Evolutionary conservation across 306 rosid species (phyloP), one percentile per base, ranked within the genome.

Genomic region (Begonia loranthoides): DNA sequence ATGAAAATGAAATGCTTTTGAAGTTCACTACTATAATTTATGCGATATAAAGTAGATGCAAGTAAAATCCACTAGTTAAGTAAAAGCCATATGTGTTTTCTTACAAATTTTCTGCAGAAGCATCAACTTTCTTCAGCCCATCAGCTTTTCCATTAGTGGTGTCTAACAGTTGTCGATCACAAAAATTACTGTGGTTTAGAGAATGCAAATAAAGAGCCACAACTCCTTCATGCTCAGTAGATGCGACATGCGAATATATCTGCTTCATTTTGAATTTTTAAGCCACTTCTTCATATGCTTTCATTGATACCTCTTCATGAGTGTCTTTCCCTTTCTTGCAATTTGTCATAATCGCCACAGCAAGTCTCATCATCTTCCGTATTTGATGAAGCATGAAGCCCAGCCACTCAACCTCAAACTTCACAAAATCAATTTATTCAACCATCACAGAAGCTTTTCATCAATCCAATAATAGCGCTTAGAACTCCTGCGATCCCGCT

Each of bases 321-420:
- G 65, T 84, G 52, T 78, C 95, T 65, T 81, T 83, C 97, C 97
- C 85, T 66, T 89, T 89, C 56, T 85, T 69, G 72, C 79, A 73
- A 41, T 80, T 78, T 66, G 94, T 71, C 87, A 82, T 79, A 59
- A 85, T 70, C 51, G 95, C 95, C 70, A 85, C 97, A 0, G 94
- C 90, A 57, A 89, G 72, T 70, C 97, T 95, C 4, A 89, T 82
- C 95, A 85, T 72, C 73, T 89, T 82, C 54, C 95, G 73, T 58
- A 89, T 89, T 66, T 89, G 97, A 76, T 89, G 95, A 76, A 85
- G 97, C 94, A 89, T 89, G 83, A 89, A 89, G 76, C 97, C 82
- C 74, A 82, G 94, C 40, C 97, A 95, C 64, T 79, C 81, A 60
- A 89, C 87, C 63, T 77, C 97, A 47, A 94, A 89, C 74, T 82